Percentiles rank a stretch among this genome's conserved stretches.
Conservation (phyloP, 1,284 basidiomycete species). For the Rhizoctonia solani region DNA sequence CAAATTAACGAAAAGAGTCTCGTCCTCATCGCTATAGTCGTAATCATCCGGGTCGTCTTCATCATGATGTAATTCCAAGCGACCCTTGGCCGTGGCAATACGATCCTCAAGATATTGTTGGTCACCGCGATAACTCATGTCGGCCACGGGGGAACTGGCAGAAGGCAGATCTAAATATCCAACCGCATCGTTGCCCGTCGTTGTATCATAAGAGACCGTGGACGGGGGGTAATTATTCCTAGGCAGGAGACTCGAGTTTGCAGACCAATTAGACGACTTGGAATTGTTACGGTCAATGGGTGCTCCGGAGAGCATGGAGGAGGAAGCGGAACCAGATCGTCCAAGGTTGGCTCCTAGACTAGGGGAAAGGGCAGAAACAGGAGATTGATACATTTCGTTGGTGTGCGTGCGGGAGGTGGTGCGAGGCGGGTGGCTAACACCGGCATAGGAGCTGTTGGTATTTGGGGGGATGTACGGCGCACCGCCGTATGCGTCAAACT, state of each 20-base stretch:
- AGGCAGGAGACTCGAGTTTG: constrained; percentile 6
- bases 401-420: constrained; percentile 19
- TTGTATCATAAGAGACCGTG: constrained; percentile 3
- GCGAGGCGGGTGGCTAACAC: constrained; percentile 4
- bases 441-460: neutral
- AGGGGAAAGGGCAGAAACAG: neutral
- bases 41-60: constrained; percentile 56
- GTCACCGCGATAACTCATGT: constrained; percentile 43
- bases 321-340: constrained; percentile 7
- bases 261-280: constrained; percentile 28
- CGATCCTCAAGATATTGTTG: constrained; percentile 54
- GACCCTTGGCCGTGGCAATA: constrained; percentile 37
- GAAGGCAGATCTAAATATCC: constrained; percentile 23
- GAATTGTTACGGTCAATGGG: constrained; percentile 15
- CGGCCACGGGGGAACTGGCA: constrained; percentile 34
- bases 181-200: neutral
- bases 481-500: constrained; percentile 1
- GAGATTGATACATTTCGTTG: neutral
- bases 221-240: neutral
- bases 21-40: constrained; percentile 62
- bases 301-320: no score
- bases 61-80: constrained; percentile 41
- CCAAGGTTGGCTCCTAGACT: constrained; percentile 2
- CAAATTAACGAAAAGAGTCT: constrained; percentile 82
- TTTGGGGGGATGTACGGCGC: neutral